Percentiles rank a stretch among this genome's conserved stretches.
These are phyloP conservation scores for Suhomyces canberraensis DNA, from an alignment of 805 yeast species.

Conservation along the genomic window DNA sequence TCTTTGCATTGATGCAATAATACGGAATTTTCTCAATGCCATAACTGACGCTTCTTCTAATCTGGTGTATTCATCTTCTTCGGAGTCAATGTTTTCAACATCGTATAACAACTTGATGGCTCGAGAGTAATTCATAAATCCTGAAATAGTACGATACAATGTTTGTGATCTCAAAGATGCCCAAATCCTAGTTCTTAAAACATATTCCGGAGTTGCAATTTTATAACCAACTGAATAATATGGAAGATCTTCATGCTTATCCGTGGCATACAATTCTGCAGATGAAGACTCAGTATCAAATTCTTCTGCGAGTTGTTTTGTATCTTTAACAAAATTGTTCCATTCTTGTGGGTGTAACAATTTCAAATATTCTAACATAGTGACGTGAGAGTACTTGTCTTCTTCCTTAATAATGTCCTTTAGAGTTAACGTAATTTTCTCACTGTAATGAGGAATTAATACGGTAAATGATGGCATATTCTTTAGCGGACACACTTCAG, in stretches of 20 bases:
- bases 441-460: slow-evolving; percentile 82
- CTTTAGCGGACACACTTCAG: slow-evolving; percentile 61
- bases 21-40: slow-evolving; percentile 61
- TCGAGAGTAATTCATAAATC: slow-evolving; percentile 47
- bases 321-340: slow-evolving; percentile 56
- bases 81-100: slow-evolving; percentile 43
- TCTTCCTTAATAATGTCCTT: slow-evolving; percentile 78
- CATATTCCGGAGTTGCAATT: slow-evolving; percentile 47
- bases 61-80: slow-evolving; percentile 28
- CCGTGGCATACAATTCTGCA: slow-evolving; percentile 10
- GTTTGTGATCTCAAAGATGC: slow-evolving; percentile 48
- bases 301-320: slow-evolving; percentile 53
- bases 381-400: slow-evolving; percentile 55
- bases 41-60: slow-evolving; percentile 48
- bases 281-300: slow-evolving; percentile 21
- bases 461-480: slow-evolving; percentile 83
- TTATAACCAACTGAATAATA: slow-evolving; percentile 48
- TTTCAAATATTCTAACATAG: slow-evolving; percentile 54
- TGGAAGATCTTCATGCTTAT: slow-evolving; percentile 40
- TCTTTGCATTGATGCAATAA: slow-evolving; percentile 65
- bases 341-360: slow-evolving; percentile 56
- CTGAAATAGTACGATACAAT: slow-evolving; percentile 45
- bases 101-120: slow-evolving; percentile 45
- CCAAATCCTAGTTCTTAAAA: slow-evolving; percentile 47
- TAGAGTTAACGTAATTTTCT: slow-evolving; percentile 71